These are phyloP conservation scores for Paramecium tetraurelia DNA, from an alignment of 73 alveolate genomes.

Conservation along the genomic window DNA sequence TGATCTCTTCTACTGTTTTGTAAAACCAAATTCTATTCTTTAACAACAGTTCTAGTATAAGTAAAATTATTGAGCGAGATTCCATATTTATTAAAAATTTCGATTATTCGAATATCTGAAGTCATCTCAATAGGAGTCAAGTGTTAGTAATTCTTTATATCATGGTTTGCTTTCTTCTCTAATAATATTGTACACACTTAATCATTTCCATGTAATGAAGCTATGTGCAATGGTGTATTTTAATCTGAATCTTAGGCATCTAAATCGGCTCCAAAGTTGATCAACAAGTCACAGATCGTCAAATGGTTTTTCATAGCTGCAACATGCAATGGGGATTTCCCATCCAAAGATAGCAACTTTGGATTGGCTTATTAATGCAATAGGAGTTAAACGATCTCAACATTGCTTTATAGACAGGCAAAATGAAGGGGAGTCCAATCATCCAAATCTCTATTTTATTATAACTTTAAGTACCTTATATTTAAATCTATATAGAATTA, in stretches of 20 bases:
- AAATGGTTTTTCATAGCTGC: background rate
- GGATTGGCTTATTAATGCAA: constrained; percentile 19
- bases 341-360: background rate
- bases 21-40: background rate
- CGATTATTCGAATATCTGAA: background rate
- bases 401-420: constrained; percentile 16
- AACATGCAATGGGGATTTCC: constrained; percentile 7
- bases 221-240: constrained; percentile 57
- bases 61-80: background rate
- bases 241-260: background rate
- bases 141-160: background rate
- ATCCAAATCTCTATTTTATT: constrained; percentile 27
- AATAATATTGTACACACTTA: background rate
- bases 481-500: background rate
- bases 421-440: constrained; percentile 59
- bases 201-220: constrained; percentile 34
- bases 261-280: background rate
- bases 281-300: background rate
- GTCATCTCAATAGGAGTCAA: constrained; percentile 30
- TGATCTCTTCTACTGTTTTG: constrained; percentile 13
- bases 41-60: background rate
- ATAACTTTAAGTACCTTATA: background rate
- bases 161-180: background rate
- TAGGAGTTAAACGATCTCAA: background rate
- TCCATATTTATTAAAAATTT: background rate